These are phyloP conservation scores for Daedaleopsis sinensis DNA, from an alignment of 768 basidiomycete species.

Conservation along the genomic window DNA sequence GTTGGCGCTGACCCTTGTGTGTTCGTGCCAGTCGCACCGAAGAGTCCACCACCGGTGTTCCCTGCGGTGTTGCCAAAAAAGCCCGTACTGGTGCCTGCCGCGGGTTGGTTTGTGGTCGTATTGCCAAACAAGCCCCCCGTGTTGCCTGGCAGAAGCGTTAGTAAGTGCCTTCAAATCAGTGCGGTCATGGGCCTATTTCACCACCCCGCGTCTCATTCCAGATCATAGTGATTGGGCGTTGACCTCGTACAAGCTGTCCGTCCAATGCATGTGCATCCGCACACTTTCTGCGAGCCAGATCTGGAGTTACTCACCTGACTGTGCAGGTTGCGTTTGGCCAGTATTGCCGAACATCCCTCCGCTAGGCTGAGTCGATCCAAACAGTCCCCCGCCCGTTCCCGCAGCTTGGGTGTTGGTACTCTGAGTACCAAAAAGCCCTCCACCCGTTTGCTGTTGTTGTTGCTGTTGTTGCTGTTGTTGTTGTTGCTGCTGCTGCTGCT, in stretches of 20 bases:
- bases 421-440: not conserved
- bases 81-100: conserved; percentile 11
- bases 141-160: not conserved
- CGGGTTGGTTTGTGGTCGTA: not conserved
- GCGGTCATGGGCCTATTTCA: too few species aligned
- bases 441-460: conserved; percentile 14
- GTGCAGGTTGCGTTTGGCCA: not conserved
- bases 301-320: not conserved
- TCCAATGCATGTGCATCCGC: not conserved
- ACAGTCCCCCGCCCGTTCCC: conserved; percentile 17
- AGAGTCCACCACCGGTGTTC: conserved; percentile 25
- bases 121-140: conserved; percentile 20
- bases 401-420: not conserved
- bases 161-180: not conserved
- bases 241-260: not conserved
- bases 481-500: conserved; percentile 18
- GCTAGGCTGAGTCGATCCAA: conserved; percentile 17
- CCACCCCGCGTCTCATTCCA: too few species aligned
- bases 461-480: conserved; percentile 22
- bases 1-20: too few species aligned
- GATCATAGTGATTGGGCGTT: too few species aligned
- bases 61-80: conserved; percentile 26
- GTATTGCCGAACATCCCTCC: conserved; percentile 28
- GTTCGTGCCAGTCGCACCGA: conserved; percentile 15
- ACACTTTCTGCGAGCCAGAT: not conserved